Conservation (phyloP, 352 stramenopile genomes). For the Phytophthora idaei region DNA sequence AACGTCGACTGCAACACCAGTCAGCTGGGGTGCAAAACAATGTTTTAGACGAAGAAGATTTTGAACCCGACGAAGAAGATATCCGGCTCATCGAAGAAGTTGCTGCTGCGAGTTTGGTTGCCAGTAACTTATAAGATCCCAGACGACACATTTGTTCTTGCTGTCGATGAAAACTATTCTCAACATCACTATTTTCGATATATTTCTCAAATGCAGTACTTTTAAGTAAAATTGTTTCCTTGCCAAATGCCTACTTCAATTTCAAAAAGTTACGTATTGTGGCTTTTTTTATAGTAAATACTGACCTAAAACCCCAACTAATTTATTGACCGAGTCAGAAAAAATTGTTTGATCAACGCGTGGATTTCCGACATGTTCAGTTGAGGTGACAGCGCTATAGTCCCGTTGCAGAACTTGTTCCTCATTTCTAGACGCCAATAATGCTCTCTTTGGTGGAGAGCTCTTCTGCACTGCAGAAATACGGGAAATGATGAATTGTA, state of each 20-base stretch:
- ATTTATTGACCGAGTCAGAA: neutral
- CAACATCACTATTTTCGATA: too few relatives aligned
- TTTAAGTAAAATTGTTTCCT: too few relatives aligned
- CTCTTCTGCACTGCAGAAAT: constrained; percentile 1
- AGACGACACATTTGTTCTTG: too few relatives aligned
- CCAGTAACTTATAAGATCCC: too few relatives aligned
- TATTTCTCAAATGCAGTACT: too few relatives aligned
- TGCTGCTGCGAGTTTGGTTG: too few relatives aligned
- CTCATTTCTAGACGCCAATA: constrained; percentile 6
- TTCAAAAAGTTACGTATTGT: too few relatives aligned
- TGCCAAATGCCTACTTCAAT: too few relatives aligned
- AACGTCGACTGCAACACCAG: constrained; percentile 13
- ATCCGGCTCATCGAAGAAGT: constrained; percentile 27
- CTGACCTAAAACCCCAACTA: neutral
- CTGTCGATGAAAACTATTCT: too few relatives aligned
- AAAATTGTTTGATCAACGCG: neutral
- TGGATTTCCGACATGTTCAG: constrained; percentile 3
- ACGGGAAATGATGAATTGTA: neutral
- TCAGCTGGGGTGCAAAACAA: neutral
- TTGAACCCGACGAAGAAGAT: constrained; percentile 24
- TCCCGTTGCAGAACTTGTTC: neutral
- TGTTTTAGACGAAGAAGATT: neutral
- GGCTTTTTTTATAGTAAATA: too few relatives aligned
- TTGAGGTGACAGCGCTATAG: neutral
- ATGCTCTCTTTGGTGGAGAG: constrained; percentile 8